Conservation (phyloP, 208 protist species). For the Trypanosoma avium region DNA sequence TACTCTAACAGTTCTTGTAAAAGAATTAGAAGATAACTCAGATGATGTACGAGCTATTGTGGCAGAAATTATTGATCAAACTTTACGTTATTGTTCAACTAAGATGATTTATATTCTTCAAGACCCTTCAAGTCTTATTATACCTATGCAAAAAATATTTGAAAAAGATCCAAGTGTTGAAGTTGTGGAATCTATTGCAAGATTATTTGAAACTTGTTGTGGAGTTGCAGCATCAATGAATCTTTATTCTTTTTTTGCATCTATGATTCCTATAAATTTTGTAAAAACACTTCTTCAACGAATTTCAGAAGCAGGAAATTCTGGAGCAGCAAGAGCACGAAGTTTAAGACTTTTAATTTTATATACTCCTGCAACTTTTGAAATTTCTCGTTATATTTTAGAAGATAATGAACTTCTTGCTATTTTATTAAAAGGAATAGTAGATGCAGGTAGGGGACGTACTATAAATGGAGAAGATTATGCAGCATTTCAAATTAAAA, state of each 20-base stretch:
- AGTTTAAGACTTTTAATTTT: constrained; percentile 11
- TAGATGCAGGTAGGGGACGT: constrained; percentile 21
- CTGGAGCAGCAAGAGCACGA: constrained; percentile 5
- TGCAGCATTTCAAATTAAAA: constrained; percentile 18
- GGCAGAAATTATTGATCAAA: constrained; percentile 15
- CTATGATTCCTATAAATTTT: neutral
- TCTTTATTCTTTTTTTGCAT: constrained; percentile 4
- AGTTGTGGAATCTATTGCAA: constrained; percentile 10
- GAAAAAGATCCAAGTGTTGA: constrained; percentile 4
- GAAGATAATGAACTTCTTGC: constrained; percentile 1
- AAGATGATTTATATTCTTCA: neutral
- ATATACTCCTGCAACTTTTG: constrained; percentile 12
- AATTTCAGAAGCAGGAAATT: constrained; percentile 3
- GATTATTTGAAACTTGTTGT: constrained; percentile 3
- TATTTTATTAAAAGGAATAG: constrained; percentile 20
- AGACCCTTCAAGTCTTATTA: neutral
- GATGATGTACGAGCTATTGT: constrained; percentile 13
- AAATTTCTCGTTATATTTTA: constrained; percentile 7
- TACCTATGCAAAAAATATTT: constrained; percentile 6
- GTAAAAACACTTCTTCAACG: constrained; percentile 7
- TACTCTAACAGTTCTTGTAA: neutral
- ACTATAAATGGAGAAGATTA: constrained; percentile 14
- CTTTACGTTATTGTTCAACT: neutral
- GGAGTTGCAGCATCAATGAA: neutral
- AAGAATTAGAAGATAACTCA: neutral